phyloP scores from a whole-genome alignment of 2,329 filamentous ascomycete species.

The Arthrobotrys musiformis region DNA sequence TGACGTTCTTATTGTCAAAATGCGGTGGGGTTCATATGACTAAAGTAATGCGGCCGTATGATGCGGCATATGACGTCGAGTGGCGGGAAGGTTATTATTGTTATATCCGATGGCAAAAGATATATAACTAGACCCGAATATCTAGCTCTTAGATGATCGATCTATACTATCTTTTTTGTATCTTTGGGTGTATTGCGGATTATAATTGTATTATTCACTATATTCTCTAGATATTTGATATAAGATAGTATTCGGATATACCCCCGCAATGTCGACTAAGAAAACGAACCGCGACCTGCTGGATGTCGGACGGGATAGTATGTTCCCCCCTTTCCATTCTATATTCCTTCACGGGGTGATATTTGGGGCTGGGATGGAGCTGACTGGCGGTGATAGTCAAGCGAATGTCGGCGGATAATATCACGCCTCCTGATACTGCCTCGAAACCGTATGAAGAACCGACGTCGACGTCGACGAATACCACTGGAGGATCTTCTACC shows the following conservation, averaged over 20 bases:
- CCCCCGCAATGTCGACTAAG: slow-evolving; percentile 8
- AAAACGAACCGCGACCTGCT: slow-evolving; percentile 23
- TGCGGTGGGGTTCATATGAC: too few species aligned
- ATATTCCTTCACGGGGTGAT: neutral
- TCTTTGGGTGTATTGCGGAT: too few species aligned
- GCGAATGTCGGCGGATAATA: slow-evolving; percentile 38
- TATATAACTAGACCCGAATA: neutral
- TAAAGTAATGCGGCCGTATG: neutral
- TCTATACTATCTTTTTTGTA: too few species aligned
- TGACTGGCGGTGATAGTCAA: slow-evolving; percentile 4
- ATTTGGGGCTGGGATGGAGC: neutral
- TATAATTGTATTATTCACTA: too few species aligned
- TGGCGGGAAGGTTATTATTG: too few species aligned
- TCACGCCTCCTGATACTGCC: slow-evolving; percentile 34
- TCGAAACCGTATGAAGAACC: slow-evolving; percentile 6
- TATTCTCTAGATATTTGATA: too few species aligned
- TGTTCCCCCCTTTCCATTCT: neutral
- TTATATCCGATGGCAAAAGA: neutral
- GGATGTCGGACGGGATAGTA: slow-evolving; percentile 40
- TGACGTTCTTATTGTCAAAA: too few species aligned
- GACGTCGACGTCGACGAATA: too few species aligned
- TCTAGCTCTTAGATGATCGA: too few species aligned
- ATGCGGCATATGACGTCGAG: slow-evolving; percentile 49
- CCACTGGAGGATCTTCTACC: too few species aligned
- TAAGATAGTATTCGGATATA: neutral